Conservation (phyloP, 306 rosid species). For the Glycyrrhiza uralensis region DNA sequence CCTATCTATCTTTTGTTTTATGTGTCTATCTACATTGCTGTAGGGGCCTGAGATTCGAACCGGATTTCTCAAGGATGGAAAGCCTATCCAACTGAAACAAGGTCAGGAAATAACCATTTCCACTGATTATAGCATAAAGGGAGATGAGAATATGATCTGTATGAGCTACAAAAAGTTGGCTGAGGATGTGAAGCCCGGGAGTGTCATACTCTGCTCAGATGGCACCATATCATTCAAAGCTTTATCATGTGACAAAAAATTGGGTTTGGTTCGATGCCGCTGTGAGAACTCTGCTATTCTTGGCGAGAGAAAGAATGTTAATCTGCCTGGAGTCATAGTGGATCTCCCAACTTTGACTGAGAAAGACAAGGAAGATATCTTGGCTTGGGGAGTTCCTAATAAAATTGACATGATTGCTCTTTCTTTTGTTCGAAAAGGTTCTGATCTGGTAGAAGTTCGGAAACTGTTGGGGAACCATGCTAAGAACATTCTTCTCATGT, state of each 20-base stretch:
- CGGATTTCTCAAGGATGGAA: conserved; percentile 82
- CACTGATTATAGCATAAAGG: conserved; percentile 78
- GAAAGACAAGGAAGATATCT: conserved; percentile 82
- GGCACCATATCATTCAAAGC: conserved; percentile 85
- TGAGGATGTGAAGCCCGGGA: conserved; percentile 81
- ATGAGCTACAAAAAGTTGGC: conserved; percentile 96
- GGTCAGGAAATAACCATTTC: conserved; percentile 82
- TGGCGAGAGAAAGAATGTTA: conserved; percentile 93
- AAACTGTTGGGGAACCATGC: conserved; percentile 78
- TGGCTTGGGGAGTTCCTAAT: conserved; percentile 87
- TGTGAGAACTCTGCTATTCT: conserved; percentile 90
- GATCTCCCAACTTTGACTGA: conserved; percentile 94
- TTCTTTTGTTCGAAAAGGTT: conserved; percentile 88
- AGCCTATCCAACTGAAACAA: conserved; percentile 68
- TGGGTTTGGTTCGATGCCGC: conserved; percentile 70
- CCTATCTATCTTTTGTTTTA: background rate
- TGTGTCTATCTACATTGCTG: background rate
- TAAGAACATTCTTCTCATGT: conserved; percentile 86
- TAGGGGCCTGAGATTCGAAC: conserved; percentile 98
- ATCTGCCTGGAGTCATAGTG: conserved; percentile 84
- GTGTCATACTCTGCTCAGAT: conserved; percentile 80
- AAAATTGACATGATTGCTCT: conserved; percentile 91
- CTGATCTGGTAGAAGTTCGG: conserved; percentile 81
- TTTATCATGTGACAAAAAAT: conserved; percentile 55
- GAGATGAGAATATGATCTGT: conserved; percentile 74